Percentiles rank a stretch among this genome's conserved stretches.
Evolutionary conservation across 192 early-diverging fungal genomes (phyloP).

Genomic region (Spinellus fusiger): DNA sequence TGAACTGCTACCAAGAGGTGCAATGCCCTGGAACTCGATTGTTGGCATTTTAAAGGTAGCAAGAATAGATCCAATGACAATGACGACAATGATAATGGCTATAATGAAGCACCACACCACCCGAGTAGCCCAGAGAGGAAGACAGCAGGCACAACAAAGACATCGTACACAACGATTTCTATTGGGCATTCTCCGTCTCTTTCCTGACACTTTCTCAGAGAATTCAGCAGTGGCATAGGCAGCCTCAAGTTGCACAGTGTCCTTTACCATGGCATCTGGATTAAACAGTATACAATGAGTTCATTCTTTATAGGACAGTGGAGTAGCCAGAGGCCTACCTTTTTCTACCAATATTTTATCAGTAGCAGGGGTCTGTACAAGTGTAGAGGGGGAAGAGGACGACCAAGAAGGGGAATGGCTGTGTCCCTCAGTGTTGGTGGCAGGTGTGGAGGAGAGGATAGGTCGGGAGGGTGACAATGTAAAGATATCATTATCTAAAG

Average conservation of each 20-base stretch:
- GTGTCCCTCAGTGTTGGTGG: no score
- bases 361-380: background rate
- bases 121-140: slow-evolving; percentile 20
- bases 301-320: background rate
- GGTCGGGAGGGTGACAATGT: no score
- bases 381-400: background rate
- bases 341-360: background rate
- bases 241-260: background rate
- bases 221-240: background rate
- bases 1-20: background rate
- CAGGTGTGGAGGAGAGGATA: no score
- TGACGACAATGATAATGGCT: slow-evolving; percentile 33
- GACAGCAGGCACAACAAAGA: slow-evolving; percentile 30
- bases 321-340: background rate
- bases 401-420: background rate
- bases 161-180: slow-evolving; percentile 22
- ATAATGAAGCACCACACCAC: slow-evolving; percentile 26
- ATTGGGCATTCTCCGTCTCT: slow-evolving; percentile 8
- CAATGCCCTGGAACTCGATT: slow-evolving; percentile 29
- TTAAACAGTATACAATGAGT: background rate
- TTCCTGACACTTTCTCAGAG: slow-evolving; percentile 1
- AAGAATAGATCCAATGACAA: slow-evolving; percentile 30
- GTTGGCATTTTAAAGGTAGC: slow-evolving; percentile 35
- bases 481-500: no score
- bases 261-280: background rate